Conservation (phyloP, 2,329 filamentous ascomycete species). For the Alternaria sp. region DNA sequence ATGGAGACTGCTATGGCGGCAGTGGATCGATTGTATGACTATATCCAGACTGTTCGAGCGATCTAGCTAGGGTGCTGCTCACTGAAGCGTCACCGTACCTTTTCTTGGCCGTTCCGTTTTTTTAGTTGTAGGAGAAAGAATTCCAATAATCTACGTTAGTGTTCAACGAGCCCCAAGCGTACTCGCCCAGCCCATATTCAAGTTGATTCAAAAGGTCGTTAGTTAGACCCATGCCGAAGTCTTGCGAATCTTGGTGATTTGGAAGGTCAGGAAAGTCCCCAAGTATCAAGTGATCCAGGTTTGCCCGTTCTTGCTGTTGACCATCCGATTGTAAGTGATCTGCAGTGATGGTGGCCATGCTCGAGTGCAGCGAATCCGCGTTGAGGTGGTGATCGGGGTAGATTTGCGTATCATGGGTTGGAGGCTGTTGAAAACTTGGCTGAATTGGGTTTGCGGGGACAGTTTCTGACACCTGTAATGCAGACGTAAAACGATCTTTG, state of each 20-base stretch:
- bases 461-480: neutral
- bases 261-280: neutral
- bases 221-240: constrained; percentile 12
- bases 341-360: neutral
- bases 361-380: neutral
- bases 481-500: neutral
- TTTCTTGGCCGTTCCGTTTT: neutral
- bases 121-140: neutral
- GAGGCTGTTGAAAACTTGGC: neutral
- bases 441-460: neutral
- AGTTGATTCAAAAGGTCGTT: constrained; percentile 30
- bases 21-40: constrained; percentile 34
- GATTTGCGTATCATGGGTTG: neutral
- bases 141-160: neutral
- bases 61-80: neutral
- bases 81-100: neutral
- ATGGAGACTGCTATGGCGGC: constrained; percentile 46
- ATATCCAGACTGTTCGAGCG: constrained; percentile 2
- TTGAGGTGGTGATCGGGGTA: neutral
- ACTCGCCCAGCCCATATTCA: constrained; percentile 43
- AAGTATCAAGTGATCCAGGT: neutral
- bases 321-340: neutral
- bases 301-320: neutral
- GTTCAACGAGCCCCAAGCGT: constrained; percentile 35
- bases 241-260: neutral